phyloP scores from a whole-genome alignment of 805 yeast species.

The Candida awuae region DNA sequence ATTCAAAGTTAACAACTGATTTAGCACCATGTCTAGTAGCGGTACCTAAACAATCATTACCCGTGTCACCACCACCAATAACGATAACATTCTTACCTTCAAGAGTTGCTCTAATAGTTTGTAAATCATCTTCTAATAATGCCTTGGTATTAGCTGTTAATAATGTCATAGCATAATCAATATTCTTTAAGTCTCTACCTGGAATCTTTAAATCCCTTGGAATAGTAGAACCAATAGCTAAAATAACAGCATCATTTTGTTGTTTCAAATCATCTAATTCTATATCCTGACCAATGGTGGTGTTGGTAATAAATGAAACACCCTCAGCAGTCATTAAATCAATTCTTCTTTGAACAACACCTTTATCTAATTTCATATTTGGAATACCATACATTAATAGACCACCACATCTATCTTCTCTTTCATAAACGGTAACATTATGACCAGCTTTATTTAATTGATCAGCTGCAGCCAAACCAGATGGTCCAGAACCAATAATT shows the following conservation, averaged over 20 bases:
- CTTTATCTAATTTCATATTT: conserved; percentile 94
- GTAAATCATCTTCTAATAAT: conserved; percentile 71
- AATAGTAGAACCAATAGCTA: conserved; percentile 92
- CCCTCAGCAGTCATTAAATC: conserved; percentile 90
- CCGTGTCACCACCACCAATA: conserved; percentile 99
- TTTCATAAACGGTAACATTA: conserved; percentile 81
- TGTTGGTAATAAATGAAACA: conserved; percentile 63
- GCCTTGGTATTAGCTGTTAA: conserved; percentile 86
- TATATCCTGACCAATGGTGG: conserved; percentile 80
- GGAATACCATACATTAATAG: conserved; percentile 98
- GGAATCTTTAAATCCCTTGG: conserved; percentile 93
- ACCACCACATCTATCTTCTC: conserved; percentile 95
- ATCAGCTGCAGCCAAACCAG: conserved; percentile 95
- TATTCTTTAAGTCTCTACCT: conserved; percentile 84
- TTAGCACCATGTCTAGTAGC: conserved; percentile 95
- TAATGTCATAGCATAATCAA: conserved; percentile 91
- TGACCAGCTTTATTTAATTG: conserved; percentile 97
- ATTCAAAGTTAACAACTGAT: conserved; percentile 88
- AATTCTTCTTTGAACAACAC: conserved; percentile 86
- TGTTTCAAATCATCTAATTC: conserved; percentile 59
- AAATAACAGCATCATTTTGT: conserved; percentile 72
- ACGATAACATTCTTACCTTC: conserved; percentile 89
- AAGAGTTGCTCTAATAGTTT: conserved; percentile 59
- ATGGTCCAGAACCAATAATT: conserved; percentile 92
- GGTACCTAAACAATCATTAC: conserved; percentile 98